phyloP scores from a whole-genome alignment of 257 asterid species.

The Solanum piurae region DNA sequence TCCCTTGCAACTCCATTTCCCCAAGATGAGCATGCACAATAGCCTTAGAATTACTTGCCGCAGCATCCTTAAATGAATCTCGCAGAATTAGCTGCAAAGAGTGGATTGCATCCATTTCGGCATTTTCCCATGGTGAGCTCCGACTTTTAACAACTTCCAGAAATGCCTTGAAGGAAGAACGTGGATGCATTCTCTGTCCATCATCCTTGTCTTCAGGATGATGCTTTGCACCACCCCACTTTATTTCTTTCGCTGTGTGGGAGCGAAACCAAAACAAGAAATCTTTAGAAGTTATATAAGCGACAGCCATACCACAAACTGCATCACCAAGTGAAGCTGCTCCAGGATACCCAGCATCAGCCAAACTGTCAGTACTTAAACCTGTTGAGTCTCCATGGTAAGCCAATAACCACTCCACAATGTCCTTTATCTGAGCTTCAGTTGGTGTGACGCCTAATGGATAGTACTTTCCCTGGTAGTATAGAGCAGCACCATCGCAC shows the following conservation, averaged over 20 bases:
- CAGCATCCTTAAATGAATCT: constrained; percentile 54
- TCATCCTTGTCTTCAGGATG: constrained; percentile 77
- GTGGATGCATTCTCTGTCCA: constrained; percentile 81
- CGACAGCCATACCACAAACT: constrained; percentile 88
- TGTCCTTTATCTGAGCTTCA: constrained; percentile 63
- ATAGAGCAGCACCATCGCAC: constrained; percentile 79
- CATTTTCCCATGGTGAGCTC: constrained; percentile 87
- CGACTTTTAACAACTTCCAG: constrained; percentile 84
- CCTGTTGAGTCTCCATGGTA: constrained; percentile 73
- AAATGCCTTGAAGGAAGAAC: constrained; percentile 84
- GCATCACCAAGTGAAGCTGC: constrained; percentile 66
- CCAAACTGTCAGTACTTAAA: constrained; percentile 77
- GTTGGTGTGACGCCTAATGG: constrained; percentile 63
- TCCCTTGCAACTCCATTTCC: constrained; percentile 38
- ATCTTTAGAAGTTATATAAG: constrained; percentile 52
- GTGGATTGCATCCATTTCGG: constrained; percentile 89
- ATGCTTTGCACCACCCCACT: constrained; percentile 96
- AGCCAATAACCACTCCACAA: constrained; percentile 54
- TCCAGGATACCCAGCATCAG: constrained; percentile 72
- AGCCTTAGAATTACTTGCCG: constrained; percentile 41
- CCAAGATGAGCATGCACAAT: constrained; percentile 26
- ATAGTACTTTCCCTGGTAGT: constrained; percentile 53
- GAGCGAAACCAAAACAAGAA: constrained; percentile 84
- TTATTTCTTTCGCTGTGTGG: constrained; percentile 68
- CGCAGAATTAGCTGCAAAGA: constrained; percentile 78